Conservation (phyloP, 208 protist genomes). For the Leishmania gerbilli region DNA sequence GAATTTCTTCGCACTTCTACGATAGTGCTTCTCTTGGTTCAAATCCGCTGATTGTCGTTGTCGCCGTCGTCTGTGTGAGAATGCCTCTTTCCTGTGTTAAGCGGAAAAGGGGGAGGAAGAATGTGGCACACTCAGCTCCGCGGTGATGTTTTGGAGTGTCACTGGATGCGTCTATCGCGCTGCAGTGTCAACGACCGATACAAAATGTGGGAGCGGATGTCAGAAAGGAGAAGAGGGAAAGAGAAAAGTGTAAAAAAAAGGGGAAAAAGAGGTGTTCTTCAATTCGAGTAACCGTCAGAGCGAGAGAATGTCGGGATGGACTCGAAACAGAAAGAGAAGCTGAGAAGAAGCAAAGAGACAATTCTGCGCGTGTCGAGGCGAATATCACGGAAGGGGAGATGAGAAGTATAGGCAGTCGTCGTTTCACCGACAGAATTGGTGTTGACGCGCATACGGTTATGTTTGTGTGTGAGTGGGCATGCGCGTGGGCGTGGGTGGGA, state of each 20-base stretch:
- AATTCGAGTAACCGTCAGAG: neutral
- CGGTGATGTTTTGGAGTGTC: neutral
- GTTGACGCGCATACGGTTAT: neutral
- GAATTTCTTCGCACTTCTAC: neutral
- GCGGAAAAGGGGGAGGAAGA: neutral
- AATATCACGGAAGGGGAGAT: neutral
- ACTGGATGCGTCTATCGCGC: constrained; percentile 8
- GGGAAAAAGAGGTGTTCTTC: neutral
- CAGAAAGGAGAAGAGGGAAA: neutral
- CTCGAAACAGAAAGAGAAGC: constrained; percentile 4
- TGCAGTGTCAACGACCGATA: neutral
- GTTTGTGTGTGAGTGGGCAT: neutral
- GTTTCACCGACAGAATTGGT: neutral
- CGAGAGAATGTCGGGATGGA: neutral
- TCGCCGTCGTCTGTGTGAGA: neutral
- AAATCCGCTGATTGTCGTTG: neutral
- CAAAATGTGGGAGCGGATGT: neutral
- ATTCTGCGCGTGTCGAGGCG: neutral
- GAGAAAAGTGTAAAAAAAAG: neutral
- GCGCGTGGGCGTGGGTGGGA: neutral
- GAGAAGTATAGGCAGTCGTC: neutral
- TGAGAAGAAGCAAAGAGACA: neutral
- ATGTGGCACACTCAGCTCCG: neutral
- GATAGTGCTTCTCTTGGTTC: neutral
- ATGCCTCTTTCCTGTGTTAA: neutral